Evolutionary conservation across 768 basidiomycete species (phyloP).

Genomic region (Jaapia argillacea): DNA sequence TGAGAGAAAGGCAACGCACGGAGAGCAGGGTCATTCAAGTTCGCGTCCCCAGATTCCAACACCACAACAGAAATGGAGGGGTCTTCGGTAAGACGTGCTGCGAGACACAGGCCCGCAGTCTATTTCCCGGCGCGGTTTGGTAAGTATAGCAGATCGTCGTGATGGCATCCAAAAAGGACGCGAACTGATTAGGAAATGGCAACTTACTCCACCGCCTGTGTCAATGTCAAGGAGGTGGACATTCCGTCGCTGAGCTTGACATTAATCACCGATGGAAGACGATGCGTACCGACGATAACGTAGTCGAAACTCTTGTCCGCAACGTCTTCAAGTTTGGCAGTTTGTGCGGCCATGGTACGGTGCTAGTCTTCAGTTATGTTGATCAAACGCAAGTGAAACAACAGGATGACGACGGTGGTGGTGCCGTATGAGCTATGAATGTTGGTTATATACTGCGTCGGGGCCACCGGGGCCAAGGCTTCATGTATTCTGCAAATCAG

Average conservation of each 20-base stretch:
- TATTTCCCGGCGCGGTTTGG: too few relatives aligned
- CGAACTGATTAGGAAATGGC: background rate
- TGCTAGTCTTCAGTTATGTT: too few relatives aligned
- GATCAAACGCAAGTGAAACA: too few relatives aligned
- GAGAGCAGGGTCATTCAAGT: constrained; percentile 1
- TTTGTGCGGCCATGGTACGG: too few relatives aligned
- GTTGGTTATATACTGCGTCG: too few relatives aligned
- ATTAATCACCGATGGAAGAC: background rate
- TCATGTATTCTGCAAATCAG: too few relatives aligned
- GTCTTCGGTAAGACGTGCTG: constrained; percentile 31
- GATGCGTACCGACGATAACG: background rate
- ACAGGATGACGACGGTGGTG: too few relatives aligned
- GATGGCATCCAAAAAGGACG: background rate
- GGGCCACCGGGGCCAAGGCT: too few relatives aligned
- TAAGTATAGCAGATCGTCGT: too few relatives aligned
- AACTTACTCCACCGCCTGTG: background rate
- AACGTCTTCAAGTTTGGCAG: background rate
- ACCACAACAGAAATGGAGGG: constrained; percentile 27
- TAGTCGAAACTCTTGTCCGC: background rate
- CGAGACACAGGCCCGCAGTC: constrained; percentile 27
- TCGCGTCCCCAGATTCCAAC: constrained; percentile 23
- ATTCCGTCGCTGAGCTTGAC: background rate
- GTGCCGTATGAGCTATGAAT: too few relatives aligned
- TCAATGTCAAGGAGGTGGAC: too few relatives aligned
- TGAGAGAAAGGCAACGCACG: background rate